These are phyloP conservation scores for Lagenidium sp. DNA, from an alignment of 352 stramenopile genomes.

Conservation along the genomic window DNA sequence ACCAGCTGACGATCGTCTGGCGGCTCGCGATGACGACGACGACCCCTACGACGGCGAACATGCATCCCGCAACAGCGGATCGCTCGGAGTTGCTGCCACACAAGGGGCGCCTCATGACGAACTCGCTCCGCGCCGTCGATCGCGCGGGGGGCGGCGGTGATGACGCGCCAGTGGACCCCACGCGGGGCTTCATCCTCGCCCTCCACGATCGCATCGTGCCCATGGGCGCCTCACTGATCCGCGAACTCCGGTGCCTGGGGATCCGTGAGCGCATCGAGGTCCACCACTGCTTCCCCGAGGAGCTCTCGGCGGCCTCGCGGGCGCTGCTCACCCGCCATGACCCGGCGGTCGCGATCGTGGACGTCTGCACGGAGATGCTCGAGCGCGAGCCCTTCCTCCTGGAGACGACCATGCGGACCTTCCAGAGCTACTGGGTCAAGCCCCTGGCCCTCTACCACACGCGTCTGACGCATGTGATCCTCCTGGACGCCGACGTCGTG, in stretches of 20 bases:
- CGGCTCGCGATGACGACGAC: too few relatives aligned
- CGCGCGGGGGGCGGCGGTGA: background rate
- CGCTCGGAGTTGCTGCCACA: too few relatives aligned
- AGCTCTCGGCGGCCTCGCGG: constrained; percentile 31
- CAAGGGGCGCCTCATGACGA: too few relatives aligned
- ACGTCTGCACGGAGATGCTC: constrained; percentile 48
- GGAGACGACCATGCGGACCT: constrained; percentile 18
- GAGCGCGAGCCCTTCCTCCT: constrained; percentile 2
- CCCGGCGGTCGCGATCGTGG: constrained; percentile 43
- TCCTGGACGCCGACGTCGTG: constrained; percentile 52
- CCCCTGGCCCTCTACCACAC: constrained; percentile 52
- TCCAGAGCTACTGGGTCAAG: constrained; percentile 65
- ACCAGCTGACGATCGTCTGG: too few relatives aligned
- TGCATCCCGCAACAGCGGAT: too few relatives aligned
- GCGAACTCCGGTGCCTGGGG: constrained; percentile 34
- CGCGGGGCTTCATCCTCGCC: constrained; percentile 31
- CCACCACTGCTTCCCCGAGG: constrained; percentile 34
- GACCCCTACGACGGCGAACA: too few relatives aligned
- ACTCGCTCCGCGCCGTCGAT: too few relatives aligned
- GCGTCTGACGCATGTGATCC: constrained; percentile 35
- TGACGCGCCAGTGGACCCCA: constrained; percentile 2
- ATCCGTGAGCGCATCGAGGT: constrained; percentile 34
- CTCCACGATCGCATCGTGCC: constrained; percentile 43
- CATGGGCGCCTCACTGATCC: constrained; percentile 59
- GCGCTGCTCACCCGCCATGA: constrained; percentile 34